phyloP scores from a whole-genome alignment of 176 grass and related monocot genomes.

The Puya raimondii region DNA sequence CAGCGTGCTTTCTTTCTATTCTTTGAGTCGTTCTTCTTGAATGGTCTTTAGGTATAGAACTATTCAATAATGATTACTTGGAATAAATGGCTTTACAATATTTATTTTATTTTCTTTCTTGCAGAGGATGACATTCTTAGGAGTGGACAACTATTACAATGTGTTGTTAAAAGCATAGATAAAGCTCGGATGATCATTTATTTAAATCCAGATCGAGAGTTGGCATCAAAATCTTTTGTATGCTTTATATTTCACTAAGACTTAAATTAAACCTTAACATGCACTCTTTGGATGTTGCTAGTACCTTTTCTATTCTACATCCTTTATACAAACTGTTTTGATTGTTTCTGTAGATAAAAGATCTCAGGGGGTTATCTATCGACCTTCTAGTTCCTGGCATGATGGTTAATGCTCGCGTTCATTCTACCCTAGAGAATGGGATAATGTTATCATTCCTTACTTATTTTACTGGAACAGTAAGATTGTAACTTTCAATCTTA shows the following conservation, averaged over 20 bases:
- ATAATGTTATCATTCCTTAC: conserved; percentile 91
- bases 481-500: not conserved
- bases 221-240: conserved; percentile 77
- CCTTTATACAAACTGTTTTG: conserved; percentile 20
- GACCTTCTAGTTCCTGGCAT: conserved; percentile 95
- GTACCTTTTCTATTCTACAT: conserved; percentile 5
- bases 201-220: conserved; percentile 59
- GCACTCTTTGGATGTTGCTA: conserved; percentile 13
- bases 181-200: conserved; percentile 67
- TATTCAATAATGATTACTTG: not conserved
- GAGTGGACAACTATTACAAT: conserved; percentile 50
- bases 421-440: conserved; percentile 81
- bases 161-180: conserved; percentile 67
- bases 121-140: conserved; percentile 47
- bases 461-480: conserved; percentile 96
- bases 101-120: conserved; percentile 14
- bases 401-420: conserved; percentile 83
- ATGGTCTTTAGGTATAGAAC: not conserved
- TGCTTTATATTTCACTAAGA: conserved; percentile 8
- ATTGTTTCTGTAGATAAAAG: conserved; percentile 53
- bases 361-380: conserved; percentile 88
- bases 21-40: too few species aligned
- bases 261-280: conserved; percentile 57
- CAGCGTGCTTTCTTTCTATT: too few species aligned
- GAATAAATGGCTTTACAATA: not conserved